Conservation (phyloP, 139 green algal species). For the Monoraphidium neglectum region DNA sequence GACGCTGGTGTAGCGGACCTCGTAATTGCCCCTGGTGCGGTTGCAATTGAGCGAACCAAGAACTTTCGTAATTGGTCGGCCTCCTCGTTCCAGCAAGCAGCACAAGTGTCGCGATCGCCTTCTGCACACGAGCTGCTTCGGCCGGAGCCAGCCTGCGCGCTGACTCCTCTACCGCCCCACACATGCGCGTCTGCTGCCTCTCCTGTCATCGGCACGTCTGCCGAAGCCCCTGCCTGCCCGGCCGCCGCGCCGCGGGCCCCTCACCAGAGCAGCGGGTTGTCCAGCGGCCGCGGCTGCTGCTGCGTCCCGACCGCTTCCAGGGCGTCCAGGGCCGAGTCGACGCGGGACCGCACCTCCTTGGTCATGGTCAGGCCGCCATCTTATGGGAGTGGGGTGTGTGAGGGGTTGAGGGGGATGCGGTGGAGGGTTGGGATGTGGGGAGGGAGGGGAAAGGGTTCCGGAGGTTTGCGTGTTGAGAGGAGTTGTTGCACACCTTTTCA, state of each 20-base stretch:
- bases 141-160: too few species aligned
- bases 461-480: too few species aligned
- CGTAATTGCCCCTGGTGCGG: constrained; percentile 63
- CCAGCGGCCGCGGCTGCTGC: constrained; percentile 58
- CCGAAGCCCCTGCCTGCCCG: too few species aligned
- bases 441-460: neutral
- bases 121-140: too few species aligned
- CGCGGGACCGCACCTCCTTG: neutral
- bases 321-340: constrained; percentile 48
- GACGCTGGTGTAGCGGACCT: constrained; percentile 54
- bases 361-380: constrained; percentile 53
- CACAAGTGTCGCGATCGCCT: too few species aligned
- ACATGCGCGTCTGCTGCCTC: too few species aligned
- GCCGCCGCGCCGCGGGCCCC: too few species aligned
- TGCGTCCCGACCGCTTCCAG: constrained; percentile 46
- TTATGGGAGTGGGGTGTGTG: constrained; percentile 5
- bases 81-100: too few species aligned
- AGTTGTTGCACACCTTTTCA: too few species aligned
- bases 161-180: too few species aligned
- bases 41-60: neutral
- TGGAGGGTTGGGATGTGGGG: neutral
- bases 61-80: too few species aligned
- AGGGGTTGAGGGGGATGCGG: neutral
- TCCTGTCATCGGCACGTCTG: too few species aligned
- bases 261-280: constrained; percentile 63